These are phyloP conservation scores for Diaporthe nobilis DNA, from an alignment of 2,329 filamentous ascomycete species.

Conservation along the genomic window DNA sequence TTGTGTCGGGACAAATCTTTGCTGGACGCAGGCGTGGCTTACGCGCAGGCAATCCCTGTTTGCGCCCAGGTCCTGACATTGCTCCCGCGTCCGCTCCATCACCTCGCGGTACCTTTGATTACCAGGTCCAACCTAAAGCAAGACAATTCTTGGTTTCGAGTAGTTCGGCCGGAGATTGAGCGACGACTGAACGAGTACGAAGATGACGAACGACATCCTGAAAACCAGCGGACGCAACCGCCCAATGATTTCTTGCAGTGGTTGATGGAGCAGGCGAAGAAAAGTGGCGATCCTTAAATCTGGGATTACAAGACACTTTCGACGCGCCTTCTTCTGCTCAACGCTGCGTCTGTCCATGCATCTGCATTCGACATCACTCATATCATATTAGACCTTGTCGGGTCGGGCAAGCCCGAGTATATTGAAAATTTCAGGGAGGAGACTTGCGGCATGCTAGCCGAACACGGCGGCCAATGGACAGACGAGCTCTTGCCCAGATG, in stretches of 20 bases:
- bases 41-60: constrained; percentile 33
- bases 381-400: constrained; percentile 54
- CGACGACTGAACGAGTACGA: constrained; percentile 39
- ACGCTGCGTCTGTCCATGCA: constrained; percentile 55
- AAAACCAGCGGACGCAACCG: constrained; percentile 1
- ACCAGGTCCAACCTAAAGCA: constrained; percentile 43
- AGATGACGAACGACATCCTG: constrained; percentile 8
- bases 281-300: neutral
- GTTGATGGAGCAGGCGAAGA: constrained; percentile 21
- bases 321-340: constrained; percentile 32
- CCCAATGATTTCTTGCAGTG: constrained; percentile 42
- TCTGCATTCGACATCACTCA: constrained; percentile 55
- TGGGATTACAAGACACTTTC: neutral
- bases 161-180: constrained; percentile 41
- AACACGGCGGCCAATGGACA: constrained; percentile 47
- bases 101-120: constrained; percentile 41
- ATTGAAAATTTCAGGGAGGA: constrained; percentile 52
- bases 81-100: constrained; percentile 39
- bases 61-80: constrained; percentile 40
- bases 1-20: constrained; percentile 45
- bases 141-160: constrained; percentile 34
- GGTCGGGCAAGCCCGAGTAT: constrained; percentile 45
- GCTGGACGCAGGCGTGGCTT: neutral
- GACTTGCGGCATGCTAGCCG: constrained; percentile 46
- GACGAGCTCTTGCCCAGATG: constrained; percentile 53